Conservation (phyloP, 2,329 filamentous ascomycete genomes). For the Cladosporium austrohemisphaericum region DNA sequence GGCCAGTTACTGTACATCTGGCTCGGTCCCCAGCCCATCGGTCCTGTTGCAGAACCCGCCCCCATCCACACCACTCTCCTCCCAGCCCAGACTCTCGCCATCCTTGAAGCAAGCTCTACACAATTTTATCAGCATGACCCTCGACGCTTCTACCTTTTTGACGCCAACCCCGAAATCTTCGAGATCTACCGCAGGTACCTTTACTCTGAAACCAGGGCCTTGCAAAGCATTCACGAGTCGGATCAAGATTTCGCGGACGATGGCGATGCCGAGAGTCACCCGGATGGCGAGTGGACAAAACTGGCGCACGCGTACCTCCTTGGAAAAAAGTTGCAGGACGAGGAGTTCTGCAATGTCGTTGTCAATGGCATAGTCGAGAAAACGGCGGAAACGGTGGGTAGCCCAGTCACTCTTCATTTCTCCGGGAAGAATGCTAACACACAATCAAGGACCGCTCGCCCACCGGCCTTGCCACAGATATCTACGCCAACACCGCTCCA, state of each 20-base stretch:
- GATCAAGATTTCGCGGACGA: conserved; percentile 16
- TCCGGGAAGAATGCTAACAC: conserved; percentile 2
- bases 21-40: conserved; percentile 16
- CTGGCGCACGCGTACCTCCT: conserved; percentile 26
- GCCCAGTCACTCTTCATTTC: neutral
- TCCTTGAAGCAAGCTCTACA: neutral
- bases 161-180: conserved; percentile 19
- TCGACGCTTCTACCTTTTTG: conserved; percentile 14
- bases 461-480: conserved; percentile 22
- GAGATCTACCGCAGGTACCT: conserved; percentile 24
- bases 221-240: conserved; percentile 5
- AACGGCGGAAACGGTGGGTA: neutral
- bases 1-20: conserved; percentile 21
- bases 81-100: neutral
- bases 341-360: conserved; percentile 25
- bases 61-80: conserved; percentile 21
- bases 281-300: conserved; percentile 21
- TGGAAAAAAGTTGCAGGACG: conserved; percentile 24
- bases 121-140: neutral
- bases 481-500: conserved; percentile 16
- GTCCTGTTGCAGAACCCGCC: no score
- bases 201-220: no score
- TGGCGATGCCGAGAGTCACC: conserved; percentile 2
- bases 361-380: conserved; percentile 22
- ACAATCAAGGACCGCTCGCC: conserved; percentile 18